These are phyloP conservation scores for Diaporthe australafricana DNA, from an alignment of 2,329 filamentous ascomycete genomes.

Conservation along the genomic window DNA sequence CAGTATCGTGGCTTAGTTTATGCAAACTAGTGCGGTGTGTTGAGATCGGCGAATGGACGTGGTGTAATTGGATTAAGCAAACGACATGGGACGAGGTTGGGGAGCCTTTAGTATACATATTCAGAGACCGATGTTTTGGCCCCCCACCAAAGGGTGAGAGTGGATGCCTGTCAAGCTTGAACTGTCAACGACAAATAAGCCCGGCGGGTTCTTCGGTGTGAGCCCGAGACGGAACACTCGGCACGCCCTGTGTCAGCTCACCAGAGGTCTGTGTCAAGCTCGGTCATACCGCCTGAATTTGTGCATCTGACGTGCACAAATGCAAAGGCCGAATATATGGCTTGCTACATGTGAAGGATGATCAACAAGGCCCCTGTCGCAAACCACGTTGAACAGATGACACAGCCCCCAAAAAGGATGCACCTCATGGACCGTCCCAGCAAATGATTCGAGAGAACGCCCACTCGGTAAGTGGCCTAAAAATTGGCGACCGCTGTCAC, in stretches of 20 bases:
- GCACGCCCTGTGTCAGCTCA: slow-evolving; percentile 23
- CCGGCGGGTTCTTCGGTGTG: slow-evolving; percentile 17
- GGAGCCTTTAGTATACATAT: slow-evolving; percentile 14
- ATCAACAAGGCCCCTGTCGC: slow-evolving; percentile 11
- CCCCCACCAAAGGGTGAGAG: slow-evolving; percentile 13
- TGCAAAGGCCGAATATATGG: slow-evolving; percentile 4
- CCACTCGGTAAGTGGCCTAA: background rate
- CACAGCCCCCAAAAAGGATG: slow-evolving; percentile 23
- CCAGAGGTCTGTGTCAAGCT: slow-evolving; percentile 5
- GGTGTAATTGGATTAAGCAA: background rate
- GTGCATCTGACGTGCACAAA: background rate
- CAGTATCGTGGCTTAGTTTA: background rate
- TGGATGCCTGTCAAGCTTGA: background rate
- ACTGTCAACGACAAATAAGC: background rate
- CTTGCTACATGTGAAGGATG: slow-evolving; percentile 8
- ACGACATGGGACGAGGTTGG: background rate
- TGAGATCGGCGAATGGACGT: no score
- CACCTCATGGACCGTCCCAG: background rate
- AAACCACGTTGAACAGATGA: background rate
- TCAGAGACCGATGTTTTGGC: background rate
- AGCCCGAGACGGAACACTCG: slow-evolving; percentile 20
- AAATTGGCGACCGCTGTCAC: background rate
- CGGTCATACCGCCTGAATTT: background rate
- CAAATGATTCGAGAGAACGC: slow-evolving; percentile 1
- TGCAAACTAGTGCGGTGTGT: background rate